phyloP scores from a whole-genome alignment of 257 asterid genomes.

The Solanum chiquidenum region DNA sequence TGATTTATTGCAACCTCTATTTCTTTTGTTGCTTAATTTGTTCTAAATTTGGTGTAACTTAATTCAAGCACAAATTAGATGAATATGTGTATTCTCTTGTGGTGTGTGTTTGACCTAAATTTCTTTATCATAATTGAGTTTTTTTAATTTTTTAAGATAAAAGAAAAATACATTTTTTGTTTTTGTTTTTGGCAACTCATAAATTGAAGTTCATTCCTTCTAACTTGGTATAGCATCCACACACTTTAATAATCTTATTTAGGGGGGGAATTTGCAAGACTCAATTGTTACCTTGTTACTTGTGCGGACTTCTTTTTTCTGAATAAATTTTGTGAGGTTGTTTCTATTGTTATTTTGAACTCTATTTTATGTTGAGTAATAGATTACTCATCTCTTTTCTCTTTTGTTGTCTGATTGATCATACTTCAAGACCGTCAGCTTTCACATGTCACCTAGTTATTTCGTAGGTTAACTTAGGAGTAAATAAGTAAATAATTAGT shows the following conservation, averaged over 20 bases:
- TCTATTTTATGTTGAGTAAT: not conserved
- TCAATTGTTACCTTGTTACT: not conserved
- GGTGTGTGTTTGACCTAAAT: not conserved
- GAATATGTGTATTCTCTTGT: not conserved
- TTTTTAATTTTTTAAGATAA: not conserved
- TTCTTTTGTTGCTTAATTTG: not conserved
- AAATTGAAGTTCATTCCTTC: not conserved
- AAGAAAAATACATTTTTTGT: not conserved
- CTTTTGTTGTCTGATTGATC: not conserved
- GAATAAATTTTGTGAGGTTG: not conserved
- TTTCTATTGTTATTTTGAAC: not conserved
- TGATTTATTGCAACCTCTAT: not conserved
- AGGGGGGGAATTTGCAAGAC: not conserved
- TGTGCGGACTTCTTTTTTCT: not conserved
- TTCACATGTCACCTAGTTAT: not conserved
- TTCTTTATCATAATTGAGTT: not conserved
- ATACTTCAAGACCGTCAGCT: not conserved
- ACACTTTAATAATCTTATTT: not conserved
- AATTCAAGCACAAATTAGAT: not conserved
- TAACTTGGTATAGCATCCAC: not conserved
- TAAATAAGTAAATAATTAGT: not conserved
- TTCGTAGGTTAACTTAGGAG: not conserved
- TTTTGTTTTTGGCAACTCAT: not conserved
- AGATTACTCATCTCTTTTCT: not conserved
- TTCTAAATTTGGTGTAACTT: not conserved